These are phyloP conservation scores for Schizonepeta tenuifolia DNA, from an alignment of 257 asterid species.

Conservation along the genomic window DNA sequence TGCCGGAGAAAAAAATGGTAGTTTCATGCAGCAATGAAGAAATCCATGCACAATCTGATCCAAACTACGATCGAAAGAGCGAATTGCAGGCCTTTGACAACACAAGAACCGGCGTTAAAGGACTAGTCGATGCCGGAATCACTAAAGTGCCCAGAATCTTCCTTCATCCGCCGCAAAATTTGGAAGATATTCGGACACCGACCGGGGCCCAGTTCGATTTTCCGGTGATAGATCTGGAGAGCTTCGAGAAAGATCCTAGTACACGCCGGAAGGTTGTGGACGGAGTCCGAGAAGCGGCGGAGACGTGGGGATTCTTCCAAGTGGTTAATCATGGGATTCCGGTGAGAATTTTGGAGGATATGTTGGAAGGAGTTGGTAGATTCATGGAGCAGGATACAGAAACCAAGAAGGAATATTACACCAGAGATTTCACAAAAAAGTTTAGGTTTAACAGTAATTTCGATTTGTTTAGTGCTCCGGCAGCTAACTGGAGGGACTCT, in stretches of 20 bases:
- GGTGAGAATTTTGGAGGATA: too few relatives aligned
- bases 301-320: conserved; percentile 48
- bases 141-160: too few relatives aligned
- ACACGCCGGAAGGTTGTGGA: conserved; percentile 14
- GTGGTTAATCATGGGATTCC: too few relatives aligned
- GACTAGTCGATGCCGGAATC: conserved; percentile 43
- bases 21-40: background rate
- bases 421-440: too few relatives aligned
- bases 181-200: background rate
- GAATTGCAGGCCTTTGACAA: conserved; percentile 56
- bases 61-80: background rate
- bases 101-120: conserved; percentile 57
- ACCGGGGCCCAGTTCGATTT: conserved; percentile 6
- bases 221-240: too few relatives aligned
- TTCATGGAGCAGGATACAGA: too few relatives aligned
- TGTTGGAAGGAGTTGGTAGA: too few relatives aligned
- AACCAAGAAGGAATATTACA: too few relatives aligned
- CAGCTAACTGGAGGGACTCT: conserved; percentile 54
- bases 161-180: background rate
- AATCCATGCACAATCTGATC: background rate
- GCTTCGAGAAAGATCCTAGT: background rate
- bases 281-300: conserved; percentile 35
- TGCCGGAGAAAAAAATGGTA: background rate
- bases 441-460: too few relatives aligned
- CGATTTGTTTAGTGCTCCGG: conserved; percentile 37